These are phyloP conservation scores for Thalassiosira mediterranea DNA, from an alignment of 352 stramenopile species.

Conservation along the genomic window DNA sequence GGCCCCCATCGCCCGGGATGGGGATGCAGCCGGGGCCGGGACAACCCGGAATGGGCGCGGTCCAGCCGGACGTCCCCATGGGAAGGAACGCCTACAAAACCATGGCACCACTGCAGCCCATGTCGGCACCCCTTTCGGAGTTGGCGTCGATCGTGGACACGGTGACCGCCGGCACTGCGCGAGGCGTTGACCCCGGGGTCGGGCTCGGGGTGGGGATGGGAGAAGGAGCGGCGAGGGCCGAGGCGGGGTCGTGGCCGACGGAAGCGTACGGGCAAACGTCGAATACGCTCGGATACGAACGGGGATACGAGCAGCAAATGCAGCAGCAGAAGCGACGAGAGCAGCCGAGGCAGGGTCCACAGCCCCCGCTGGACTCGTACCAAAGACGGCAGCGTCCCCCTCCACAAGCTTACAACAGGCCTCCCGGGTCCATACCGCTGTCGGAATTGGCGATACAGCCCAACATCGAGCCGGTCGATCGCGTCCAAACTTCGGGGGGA, in stretches of 20 bases:
- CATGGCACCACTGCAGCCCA: neutral
- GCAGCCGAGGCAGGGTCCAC: neutral
- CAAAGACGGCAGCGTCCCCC: neutral
- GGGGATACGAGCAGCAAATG: neutral
- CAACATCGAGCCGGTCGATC: constrained; percentile 26
- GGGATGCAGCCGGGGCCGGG: too few relatives aligned
- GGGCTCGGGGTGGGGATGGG: neutral
- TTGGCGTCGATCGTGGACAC: constrained; percentile 4
- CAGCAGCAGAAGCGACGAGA: neutral
- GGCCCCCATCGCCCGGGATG: too few relatives aligned
- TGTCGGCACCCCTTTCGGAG: constrained; percentile 10
- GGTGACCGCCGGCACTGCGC: neutral
- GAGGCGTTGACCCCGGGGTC: neutral
- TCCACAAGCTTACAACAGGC: neutral
- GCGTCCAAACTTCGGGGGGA: neutral
- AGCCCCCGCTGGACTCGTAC: neutral
- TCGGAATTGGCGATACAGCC: constrained; percentile 18
- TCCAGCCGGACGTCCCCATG: too few relatives aligned
- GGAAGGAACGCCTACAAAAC: neutral
- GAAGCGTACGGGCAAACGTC: neutral
- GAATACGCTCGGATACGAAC: neutral
- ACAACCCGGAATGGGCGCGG: too few relatives aligned
- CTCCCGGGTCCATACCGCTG: constrained; percentile 3
- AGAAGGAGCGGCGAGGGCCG: too few relatives aligned
- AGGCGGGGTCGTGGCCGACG: neutral